Evolutionary conservation across 78 protist genomes (phyloP), one percentile per base, ranked within the genome.

Genomic region (Salpingoeca rosetta): DNA sequence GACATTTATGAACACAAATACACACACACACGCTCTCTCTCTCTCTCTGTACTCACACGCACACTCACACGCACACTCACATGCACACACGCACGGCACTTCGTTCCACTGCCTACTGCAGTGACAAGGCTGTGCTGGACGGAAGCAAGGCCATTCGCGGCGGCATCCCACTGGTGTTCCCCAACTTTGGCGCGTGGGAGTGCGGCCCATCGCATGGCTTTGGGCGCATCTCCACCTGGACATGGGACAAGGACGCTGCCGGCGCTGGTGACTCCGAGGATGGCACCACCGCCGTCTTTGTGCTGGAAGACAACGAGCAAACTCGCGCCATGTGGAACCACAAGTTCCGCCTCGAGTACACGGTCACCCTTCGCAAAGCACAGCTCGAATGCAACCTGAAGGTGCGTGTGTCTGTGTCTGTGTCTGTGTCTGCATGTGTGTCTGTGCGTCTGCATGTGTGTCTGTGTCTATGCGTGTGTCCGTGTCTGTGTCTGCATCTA

Each of bases 81-180:
- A n/a, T n/a, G 57, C 57, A n/a, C n/a, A n/a, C n/a, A n/a, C n/a
- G n/a, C n/a, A n/a, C n/a, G n/a, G n/a, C n/a, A n/a, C n/a, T n/a
- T n/a, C n/a, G n/a, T n/a, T n/a, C n/a, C n/a, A 1, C 75, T 25
- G 7, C 7, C 35, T 27, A 65, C 40, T 36, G 35, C 75, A 82
- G 79, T 37, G 3, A 24, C 22, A 43, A 84, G 12, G 89, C 94
- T 3, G 83, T 85, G 56, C 82, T 42, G 84, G 86, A 81, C 43
- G 75, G 51, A 51, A 81, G 45, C 10, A 88, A 87, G 45, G 90
- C 95, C 10, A 90, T 92, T 75, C 89, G 95, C 3, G 95, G 95
- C 44, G 95, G 95, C 39, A 88, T 92, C 36, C 95, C 95, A 10
- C 24, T 92, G 51, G 87, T 2, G 17, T 7, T 2, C 44, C 82